Evolutionary conservation across 331 rosid genomes (phyloP).

Genomic region (Malus hybrid): DNA sequence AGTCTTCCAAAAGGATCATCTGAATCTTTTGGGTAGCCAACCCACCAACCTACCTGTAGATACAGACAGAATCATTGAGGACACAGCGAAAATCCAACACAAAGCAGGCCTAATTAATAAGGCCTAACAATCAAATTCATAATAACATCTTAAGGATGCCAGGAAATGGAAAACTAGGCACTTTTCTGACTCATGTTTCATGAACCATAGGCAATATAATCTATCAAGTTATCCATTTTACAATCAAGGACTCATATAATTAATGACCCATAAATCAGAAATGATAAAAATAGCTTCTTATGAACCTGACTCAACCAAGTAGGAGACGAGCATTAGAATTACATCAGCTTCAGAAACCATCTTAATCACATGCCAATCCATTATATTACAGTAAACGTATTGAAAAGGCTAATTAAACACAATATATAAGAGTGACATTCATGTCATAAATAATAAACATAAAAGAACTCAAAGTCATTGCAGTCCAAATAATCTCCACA

Average conservation of each 20-base stretch:
- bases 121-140: background rate
- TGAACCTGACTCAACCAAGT: background rate
- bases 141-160: background rate
- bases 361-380: background rate
- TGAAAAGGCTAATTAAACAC: background rate
- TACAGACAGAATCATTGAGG: constrained; percentile 11
- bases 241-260: background rate
- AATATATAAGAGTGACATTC: too few species aligned
- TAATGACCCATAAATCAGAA: background rate
- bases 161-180: background rate
- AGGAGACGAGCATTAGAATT: background rate
- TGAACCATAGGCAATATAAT: background rate
- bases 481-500: background rate
- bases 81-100: background rate
- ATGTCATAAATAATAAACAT: background rate
- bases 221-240: background rate
- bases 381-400: background rate
- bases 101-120: background rate
- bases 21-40: constrained; percentile 79
- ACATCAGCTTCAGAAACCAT: background rate
- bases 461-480: background rate
- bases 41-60: constrained; percentile 99
- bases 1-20: constrained; percentile 88
- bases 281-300: background rate
- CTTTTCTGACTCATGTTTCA: background rate